Conservation (phyloP, 352 stramenopile species). For the Phytopythium kandeliae region DNA sequence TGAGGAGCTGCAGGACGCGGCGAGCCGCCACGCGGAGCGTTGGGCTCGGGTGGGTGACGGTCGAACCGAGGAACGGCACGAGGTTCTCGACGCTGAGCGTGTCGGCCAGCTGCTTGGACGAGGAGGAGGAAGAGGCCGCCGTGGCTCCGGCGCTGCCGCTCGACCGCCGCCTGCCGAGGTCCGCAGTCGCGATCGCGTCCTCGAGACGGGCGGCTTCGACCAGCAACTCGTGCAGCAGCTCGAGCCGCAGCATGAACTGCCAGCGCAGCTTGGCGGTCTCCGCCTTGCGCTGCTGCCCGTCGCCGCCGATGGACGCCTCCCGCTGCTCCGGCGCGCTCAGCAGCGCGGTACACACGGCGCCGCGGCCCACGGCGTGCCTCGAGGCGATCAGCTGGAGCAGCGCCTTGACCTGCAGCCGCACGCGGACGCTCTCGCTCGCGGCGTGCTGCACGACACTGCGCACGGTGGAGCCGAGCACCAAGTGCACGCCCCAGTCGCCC, state of each 20-base stretch:
- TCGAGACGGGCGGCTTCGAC: slow-evolving; percentile 8
- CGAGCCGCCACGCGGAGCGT: slow-evolving; percentile 27
- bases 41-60: slow-evolving; percentile 47
- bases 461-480: slow-evolving; percentile 70
- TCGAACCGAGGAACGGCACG: slow-evolving; percentile 67
- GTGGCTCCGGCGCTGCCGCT: neutral
- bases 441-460: slow-evolving; percentile 70
- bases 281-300: slow-evolving; percentile 35
- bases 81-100: slow-evolving; percentile 56
- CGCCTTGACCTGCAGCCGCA: slow-evolving; percentile 40
- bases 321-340: slow-evolving; percentile 61
- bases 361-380: slow-evolving; percentile 48
- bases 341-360: slow-evolving; percentile 65
- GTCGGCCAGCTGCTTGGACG: slow-evolving; percentile 24
- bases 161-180: slow-evolving; percentile 18
- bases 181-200: slow-evolving; percentile 6
- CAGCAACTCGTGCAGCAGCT: slow-evolving; percentile 55
- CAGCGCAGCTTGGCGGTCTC: slow-evolving; percentile 47
- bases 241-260: slow-evolving; percentile 53
- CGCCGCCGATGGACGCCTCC: slow-evolving; percentile 22
- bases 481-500: slow-evolving; percentile 74
- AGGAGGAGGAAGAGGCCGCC: neutral
- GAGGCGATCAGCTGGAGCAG: slow-evolving; percentile 38
- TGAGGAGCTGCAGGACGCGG: slow-evolving; percentile 44
- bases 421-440: slow-evolving; percentile 54